Base-by-base conservation (phyloP, 2,329 filamentous ascomycete genomes). In the Exophiala sp. region DNA sequence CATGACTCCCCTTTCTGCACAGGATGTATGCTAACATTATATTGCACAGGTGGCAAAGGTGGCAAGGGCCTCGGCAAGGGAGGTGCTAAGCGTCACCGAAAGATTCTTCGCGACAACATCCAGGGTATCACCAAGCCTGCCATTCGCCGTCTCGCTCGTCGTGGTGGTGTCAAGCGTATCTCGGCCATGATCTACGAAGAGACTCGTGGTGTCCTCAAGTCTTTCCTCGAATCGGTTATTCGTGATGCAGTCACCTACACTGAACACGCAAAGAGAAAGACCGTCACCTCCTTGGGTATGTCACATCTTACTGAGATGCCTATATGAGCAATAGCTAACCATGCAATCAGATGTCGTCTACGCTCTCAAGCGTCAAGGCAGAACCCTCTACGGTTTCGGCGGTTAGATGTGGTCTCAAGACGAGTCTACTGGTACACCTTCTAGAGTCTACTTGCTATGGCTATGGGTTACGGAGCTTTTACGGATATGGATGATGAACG, bases 161-260 rank as follows among this genome's bases (percentile, higher is more conserved):
- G 73, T 93, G 90, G 90, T 74, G 90, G 90, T 90, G 90, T 96
- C 81, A 96, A 95, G 87, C 90, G 90, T 95, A 96, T 96, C 69
- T 95, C 89, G 67, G 90, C 90, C 72, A 78, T 86, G 82, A 86
- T 86, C 73, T 86, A 86, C 77, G 83, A 86, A 71, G 83, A 86
- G 76, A 86, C 83, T 58, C 83, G 83, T 62, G 81, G 81, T 77
- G 83, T 86, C 58, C 80, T 86, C 65, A 86, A 86, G 79, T 83
- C 82, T 62, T 86, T 86, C 80, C 81, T 86, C 60, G 83, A 86
- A 74, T 57, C 51, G 65, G 83, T 86, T 70, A 86, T 86, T 65
- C 83, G 83, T 69, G 83, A 86, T 60, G 83, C 83, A 58, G 83
- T 86, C 73, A 86, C 83, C 66, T 86, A 86, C 76, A 86, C 83